Evolutionary conservation across 2,329 filamentous ascomycete genomes (phyloP), one percentile per base, ranked within the genome.

Genomic region (Aschersonia sp.): DNA sequence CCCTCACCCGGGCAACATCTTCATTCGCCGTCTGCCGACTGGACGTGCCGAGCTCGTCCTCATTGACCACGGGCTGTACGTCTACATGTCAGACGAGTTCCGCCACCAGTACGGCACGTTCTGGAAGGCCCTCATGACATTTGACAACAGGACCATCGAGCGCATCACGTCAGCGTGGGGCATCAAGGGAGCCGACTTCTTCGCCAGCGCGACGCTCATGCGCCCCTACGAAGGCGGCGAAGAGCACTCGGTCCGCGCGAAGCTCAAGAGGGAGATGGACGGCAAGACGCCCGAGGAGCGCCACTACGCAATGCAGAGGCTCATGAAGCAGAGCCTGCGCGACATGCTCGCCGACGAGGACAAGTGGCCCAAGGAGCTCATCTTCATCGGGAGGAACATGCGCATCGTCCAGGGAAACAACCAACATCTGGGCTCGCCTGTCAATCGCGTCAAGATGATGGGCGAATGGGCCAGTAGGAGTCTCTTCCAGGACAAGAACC

Each of bases 31-130:
- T 6, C 73, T 87, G 12, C 85, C 89, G 1, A 82, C 75, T 43
- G 91, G 91, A n/a, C 75, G 80, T 43, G 76, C 91, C 1, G 89
- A 98, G 68, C 75, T 98, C 31, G 91, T 97, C 1, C 80, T 98
- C 38, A 95, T 98, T 61, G 92, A 98, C 65, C 92, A 98, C 65
- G 92, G 92, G 0, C 78, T 98, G 5, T 98, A 98, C 68, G 87
- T 97, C 48, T 84, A 86, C 64, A 92, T 97, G 85, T 73, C 78
- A 30, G 82, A 85, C 1, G 71, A 78, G 51, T 95, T 97, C 68
- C 78, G 89, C 9, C 82, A 84, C 59, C 80, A 97, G 62, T 97
- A 97, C 64, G 81, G 82, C 20, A 71, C 78, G 4, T 92, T 98
- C 69, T 98, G 92, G 92, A 94, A 94, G 65, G 82, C 85, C 0